These are phyloP conservation scores for Echites panduratus DNA, from an alignment of 257 asterid species.

Conservation along the genomic window DNA sequence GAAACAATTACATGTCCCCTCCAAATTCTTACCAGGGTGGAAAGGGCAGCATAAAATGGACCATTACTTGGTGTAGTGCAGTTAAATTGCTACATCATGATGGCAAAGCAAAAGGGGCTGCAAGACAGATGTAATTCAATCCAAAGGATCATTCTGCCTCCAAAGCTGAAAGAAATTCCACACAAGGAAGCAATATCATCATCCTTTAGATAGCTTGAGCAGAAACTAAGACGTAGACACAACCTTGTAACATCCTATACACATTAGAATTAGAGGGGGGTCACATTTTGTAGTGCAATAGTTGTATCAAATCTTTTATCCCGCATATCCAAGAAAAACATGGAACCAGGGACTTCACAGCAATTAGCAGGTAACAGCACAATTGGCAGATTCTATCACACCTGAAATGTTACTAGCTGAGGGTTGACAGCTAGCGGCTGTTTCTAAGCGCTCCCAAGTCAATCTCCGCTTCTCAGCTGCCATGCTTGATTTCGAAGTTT, in stretches of 20 bases:
- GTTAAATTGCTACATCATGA: neutral
- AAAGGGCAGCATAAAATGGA: too few relatives aligned
- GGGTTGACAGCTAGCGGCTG: conserved; percentile 29
- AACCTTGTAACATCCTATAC: conserved; percentile 2
- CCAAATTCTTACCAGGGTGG: conserved; percentile 1
- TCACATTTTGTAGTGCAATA: neutral
- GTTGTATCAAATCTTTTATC: neutral
- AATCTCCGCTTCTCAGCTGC: conserved; percentile 38
- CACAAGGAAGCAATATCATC: conserved; percentile 6
- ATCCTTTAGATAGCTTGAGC: conserved; percentile 5
- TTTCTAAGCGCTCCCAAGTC: conserved; percentile 41
- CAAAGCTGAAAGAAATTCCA: neutral
- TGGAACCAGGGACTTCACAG: conserved; percentile 8
- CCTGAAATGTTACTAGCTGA: conserved; percentile 24
- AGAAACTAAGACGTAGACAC: neutral
- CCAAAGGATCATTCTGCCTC: neutral
- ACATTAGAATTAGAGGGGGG: conserved; percentile 1
- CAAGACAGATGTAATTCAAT: neutral
- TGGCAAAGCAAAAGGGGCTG: conserved; percentile 2
- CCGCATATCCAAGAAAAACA: conserved; percentile 4
- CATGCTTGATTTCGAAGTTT: conserved; percentile 21
- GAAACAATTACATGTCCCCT: conserved; percentile 3
- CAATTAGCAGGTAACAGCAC: conserved; percentile 28
- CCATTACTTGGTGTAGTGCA: neutral
- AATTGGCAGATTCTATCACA: conserved; percentile 23